Base-by-base conservation (phyloP, 306 rosid genomes). In the Rosa rugosa region DNA sequence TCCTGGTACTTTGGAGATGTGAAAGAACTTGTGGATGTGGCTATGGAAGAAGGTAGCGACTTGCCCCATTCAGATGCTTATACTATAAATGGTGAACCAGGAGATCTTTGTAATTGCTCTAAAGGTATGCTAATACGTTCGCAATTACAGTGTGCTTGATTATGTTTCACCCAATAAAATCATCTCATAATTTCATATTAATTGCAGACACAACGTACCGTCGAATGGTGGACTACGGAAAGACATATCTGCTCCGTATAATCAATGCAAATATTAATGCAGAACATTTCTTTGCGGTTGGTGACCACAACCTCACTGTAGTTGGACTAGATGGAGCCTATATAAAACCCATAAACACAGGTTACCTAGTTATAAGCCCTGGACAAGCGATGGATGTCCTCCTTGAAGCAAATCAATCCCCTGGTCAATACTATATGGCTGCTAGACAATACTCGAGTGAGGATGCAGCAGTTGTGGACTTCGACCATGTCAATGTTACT, bases 331-430 rank as follows among this genome's bases (percentile, higher is more conserved):
- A 81, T 3, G 84, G 80, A 11, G 44, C 45, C 51, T 76, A 81
- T 36, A 44, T 53, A 0, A 81, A 81, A 34, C 81, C 79, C 51
- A 38, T 81, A 6, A 4, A 23, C 50, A 38, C 69, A 0, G 16
- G 34, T 18, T 81, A 59, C 53, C 41, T 76, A 17, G 54, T 76
- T 67, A 70, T 76, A 4, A 71, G 64, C 38, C 81, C 84, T 1
- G 84, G 84, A 46, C 84, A 81, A 81, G 44, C 81, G 9, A 81
- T 81, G 80, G 72, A 81, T 25, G 38, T 81, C 47, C 13, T 81
- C 9, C 36, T 81, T 18, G 59, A 65, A 25, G 73, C 84, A 40
- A 76, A 81, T 40, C 84, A 81, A 14, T 2, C 77, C 56, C 56
- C 54, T 16, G 66, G 69, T 1, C 49, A 47, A 17, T 82, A 82